phyloP scores from a whole-genome alignment of 345 rosid species.

The Ailanthus altissimus region DNA sequence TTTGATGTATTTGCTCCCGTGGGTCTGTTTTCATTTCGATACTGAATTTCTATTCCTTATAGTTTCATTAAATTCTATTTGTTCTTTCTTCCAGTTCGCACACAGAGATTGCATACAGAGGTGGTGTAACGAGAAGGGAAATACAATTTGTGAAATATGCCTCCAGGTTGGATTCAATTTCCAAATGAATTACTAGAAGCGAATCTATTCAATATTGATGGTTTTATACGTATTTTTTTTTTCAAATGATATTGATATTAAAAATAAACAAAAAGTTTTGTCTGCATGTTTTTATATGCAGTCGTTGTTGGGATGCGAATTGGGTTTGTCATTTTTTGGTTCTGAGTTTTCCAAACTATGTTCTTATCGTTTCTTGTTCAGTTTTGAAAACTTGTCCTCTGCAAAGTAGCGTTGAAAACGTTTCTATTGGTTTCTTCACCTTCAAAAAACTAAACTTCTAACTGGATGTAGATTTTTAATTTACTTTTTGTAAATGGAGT shows the following conservation, averaged over 20 bases:
- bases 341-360: slow-evolving; percentile 1
- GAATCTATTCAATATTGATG: not conserved
- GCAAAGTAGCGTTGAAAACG: not conserved
- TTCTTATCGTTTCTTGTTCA: not conserved
- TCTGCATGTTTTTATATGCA: not conserved
- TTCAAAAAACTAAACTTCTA: slow-evolving; percentile 7
- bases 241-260: not conserved
- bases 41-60: not conserved
- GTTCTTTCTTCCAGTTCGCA: slow-evolving; percentile 51
- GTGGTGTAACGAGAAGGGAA: slow-evolving; percentile 98
- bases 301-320: not conserved
- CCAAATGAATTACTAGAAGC: not conserved
- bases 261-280: not conserved
- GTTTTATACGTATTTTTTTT: not conserved
- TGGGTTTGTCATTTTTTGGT: not conserved
- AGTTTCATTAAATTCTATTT: not conserved
- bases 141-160: slow-evolving; percentile 90
- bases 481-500: slow-evolving; percentile 5
- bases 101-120: slow-evolving; percentile 96
- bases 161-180: slow-evolving; percentile 61
- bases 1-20: not conserved
- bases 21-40: not conserved
- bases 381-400: slow-evolving; percentile 11
- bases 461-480: not conserved
- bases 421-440: slow-evolving; percentile 2